phyloP scores from a whole-genome alignment of 768 basidiomycete genomes.

The Hygrophorus pudorinus region DNA sequence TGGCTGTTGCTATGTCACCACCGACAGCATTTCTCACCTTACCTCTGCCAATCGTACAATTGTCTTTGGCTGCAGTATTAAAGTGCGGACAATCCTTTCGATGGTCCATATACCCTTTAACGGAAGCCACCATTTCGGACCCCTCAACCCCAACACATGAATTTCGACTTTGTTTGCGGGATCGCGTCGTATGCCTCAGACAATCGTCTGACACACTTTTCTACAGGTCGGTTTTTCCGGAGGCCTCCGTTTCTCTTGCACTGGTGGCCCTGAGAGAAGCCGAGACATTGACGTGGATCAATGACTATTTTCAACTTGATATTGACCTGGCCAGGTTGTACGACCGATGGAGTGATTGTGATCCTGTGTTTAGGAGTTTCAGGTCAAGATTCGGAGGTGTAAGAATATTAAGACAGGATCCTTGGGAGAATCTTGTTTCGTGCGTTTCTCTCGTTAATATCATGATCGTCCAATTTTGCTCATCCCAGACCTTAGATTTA shows the following conservation, averaged over 20 bases:
- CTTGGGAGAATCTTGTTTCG: constrained; percentile 94
- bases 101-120: constrained; percentile 51
- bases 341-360: constrained; percentile 59
- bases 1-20: background rate
- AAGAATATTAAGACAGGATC: constrained; percentile 82
- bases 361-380: constrained; percentile 63
- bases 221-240: constrained; percentile 64
- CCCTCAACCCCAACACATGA: constrained; percentile 35
- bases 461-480: background rate
- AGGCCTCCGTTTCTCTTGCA: constrained; percentile 24
- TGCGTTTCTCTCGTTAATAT: constrained; percentile 40
- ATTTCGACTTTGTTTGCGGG: constrained; percentile 70
- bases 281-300: constrained; percentile 67
- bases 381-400: constrained; percentile 69
- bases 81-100: constrained; percentile 83
- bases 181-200: constrained; percentile 77
- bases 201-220: constrained; percentile 59
- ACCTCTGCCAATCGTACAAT: constrained; percentile 51
- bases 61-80: constrained; percentile 70
- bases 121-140: constrained; percentile 11
- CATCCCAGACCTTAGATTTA: constrained; percentile 50
- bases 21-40: constrained; percentile 28
- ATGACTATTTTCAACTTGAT: constrained; percentile 84
- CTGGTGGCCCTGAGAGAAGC: constrained; percentile 33
- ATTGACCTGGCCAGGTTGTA: constrained; percentile 66